Evolutionary conservation across 208 protist genomes (phyloP), one percentile per base, ranked within the genome.

Genomic region (Novymonas esmeraldas): DNA sequence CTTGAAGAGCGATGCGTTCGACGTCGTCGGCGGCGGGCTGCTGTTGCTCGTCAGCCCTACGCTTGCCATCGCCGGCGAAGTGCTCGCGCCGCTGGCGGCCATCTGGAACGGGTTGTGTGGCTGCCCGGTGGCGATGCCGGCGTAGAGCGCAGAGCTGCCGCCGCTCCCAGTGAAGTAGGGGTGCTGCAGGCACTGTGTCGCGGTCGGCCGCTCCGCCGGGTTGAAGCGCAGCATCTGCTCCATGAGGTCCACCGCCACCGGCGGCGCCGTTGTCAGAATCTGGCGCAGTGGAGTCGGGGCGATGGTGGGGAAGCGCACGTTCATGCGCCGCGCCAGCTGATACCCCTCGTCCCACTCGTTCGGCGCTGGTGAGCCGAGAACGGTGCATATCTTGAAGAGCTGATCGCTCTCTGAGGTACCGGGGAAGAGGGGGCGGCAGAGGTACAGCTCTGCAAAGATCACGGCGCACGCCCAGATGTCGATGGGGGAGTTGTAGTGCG

Each of bases 401-500:
- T 98, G 86, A 78, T 99, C 98, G 45, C 81, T 87, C 71, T 99
- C 97, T 10, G 83, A 94, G 6, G 82, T 89, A 29, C 98, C 97
- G n/a, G 98, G 98, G 74, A 99, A 99, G 16, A 99, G 83, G 0
- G 98, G 96, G 3, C 94, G 79, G 58, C 96, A 84, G 13, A 94
- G 76, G 69, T 92, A 93, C 7, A 99, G 83, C 81, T 99, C 98
- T 14, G 95, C 98, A 50, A 98, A 97, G 42, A 98, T 97, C 51
- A 97, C 96, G 13, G 95, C 97, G 55, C 95, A 92, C 18, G 95
- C 94, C 98, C 98, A 99, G 46, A 99, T 93, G 71, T 99, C 98
- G 75, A 99, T 98, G 36, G 98, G 97, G 44, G 94, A 97, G 58
- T 93, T 94, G 79, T 99, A 99, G 72, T 98, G 96, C 9, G 97